Percentiles rank a stretch among this genome's conserved stretches.
phyloP scores from a whole-genome alignment of 495 filamentous ascomycete species.

The Aspergillus affinis region DNA sequence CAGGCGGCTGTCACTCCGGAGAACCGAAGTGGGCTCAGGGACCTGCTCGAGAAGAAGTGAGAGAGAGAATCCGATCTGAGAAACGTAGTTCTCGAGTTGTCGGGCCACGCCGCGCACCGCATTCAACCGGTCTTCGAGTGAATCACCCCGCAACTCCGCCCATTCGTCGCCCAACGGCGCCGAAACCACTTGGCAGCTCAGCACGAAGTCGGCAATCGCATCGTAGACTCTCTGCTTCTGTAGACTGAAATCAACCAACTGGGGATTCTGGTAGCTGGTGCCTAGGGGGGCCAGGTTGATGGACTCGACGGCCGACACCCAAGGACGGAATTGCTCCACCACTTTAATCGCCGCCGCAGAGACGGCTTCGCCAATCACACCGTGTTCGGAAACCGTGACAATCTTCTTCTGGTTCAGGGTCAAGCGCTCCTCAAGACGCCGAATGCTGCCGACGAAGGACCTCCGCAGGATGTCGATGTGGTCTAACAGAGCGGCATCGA shows the following conservation, averaged over 20 bases:
- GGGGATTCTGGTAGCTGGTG: slow-evolving; percentile 75
- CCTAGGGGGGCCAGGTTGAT: slow-evolving; percentile 76
- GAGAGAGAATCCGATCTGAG: slow-evolving; percentile 82
- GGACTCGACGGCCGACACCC: slow-evolving; percentile 83
- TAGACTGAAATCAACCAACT: slow-evolving; percentile 79
- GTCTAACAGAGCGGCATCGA: slow-evolving; percentile 77
- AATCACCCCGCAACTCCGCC: slow-evolving; percentile 85
- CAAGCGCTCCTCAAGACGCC: slow-evolving; percentile 83
- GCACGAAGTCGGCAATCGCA: slow-evolving; percentile 81
- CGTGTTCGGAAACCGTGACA: slow-evolving; percentile 67
- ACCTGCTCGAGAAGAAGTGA: slow-evolving; percentile 84
- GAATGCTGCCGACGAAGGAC: slow-evolving; percentile 76
- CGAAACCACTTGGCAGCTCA: slow-evolving; percentile 83
- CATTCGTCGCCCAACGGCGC: slow-evolving; percentile 93
- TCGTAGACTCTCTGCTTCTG: slow-evolving; percentile 94
- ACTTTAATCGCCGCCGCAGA: slow-evolving; percentile 74
- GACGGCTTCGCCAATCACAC: slow-evolving; percentile 69
- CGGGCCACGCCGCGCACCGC: slow-evolving; percentile 71
- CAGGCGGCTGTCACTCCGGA: slow-evolving; percentile 38
- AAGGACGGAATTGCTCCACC: slow-evolving; percentile 81
- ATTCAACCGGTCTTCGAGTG: slow-evolving; percentile 84
- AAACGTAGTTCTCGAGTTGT: slow-evolving; percentile 81
- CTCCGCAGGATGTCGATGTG: slow-evolving; percentile 80
- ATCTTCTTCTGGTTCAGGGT: slow-evolving; percentile 72
- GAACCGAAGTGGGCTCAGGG: slow-evolving; percentile 38